Evolutionary conservation across 2,329 filamentous ascomycete genomes (phyloP).

Genomic region (Podosphaera aphanis): DNA sequence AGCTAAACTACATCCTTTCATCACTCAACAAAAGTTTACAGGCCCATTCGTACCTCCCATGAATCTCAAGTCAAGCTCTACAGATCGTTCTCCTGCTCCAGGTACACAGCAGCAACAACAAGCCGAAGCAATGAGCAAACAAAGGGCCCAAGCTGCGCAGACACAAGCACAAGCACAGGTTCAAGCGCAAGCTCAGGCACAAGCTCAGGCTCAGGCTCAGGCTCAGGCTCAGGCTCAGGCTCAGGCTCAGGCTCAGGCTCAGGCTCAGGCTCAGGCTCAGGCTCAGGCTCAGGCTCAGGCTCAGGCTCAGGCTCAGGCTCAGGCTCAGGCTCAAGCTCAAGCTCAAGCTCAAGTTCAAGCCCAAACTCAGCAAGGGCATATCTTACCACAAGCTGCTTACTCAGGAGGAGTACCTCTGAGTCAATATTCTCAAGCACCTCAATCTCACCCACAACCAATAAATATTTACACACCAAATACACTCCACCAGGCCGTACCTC

Average conservation of each 20-base stretch:
- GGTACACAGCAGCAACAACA: constrained; percentile 91
- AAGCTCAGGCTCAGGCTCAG: constrained; percentile 1
- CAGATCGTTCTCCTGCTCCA: constrained; percentile 70
- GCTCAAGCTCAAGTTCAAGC: constrained; percentile 16
- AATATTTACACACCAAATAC: constrained; percentile 50
- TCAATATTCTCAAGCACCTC: constrained; percentile 24
- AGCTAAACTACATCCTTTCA: constrained; percentile 91
- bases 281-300: constrained; percentile 24
- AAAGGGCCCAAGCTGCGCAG: constrained; percentile 40
- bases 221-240: constrained; percentile 16
- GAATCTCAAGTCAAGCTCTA: constrained; percentile 73
- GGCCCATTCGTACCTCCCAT: constrained; percentile 91
- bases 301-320: constrained; percentile 20
- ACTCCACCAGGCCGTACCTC: constrained; percentile 34
- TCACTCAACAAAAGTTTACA: constrained; percentile 93
- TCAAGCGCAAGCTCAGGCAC: constrained; percentile 22
- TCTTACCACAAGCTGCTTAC: constrained; percentile 43
- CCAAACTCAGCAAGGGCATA: constrained; percentile 2
- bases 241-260: not conserved
- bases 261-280: constrained; percentile 30
- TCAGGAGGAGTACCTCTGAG: constrained; percentile 22
- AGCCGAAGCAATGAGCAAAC: constrained; percentile 81
- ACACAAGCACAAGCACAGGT: constrained; percentile 20
- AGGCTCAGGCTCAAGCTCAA: constrained; percentile 16
- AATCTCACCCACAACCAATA: constrained; percentile 30